A percentile compares a stretch with the other conserved stretches of the same genome.
Conservation (phyloP, 805 yeast species). For the Yarrowia porcina region DNA sequence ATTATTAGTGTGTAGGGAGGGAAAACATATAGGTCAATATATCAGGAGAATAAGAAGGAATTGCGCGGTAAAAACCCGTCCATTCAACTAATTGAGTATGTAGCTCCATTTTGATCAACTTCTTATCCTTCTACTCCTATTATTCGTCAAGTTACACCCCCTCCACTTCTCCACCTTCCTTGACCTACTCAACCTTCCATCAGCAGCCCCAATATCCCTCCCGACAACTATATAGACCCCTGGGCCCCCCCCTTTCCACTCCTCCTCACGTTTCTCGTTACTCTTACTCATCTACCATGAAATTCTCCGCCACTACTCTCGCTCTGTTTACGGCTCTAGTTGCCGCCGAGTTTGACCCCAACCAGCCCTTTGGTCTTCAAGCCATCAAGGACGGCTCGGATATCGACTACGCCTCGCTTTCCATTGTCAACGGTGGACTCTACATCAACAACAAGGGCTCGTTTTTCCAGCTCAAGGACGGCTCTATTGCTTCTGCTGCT, state of each 20-base stretch:
- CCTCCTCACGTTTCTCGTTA: background rate
- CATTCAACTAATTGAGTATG: background rate
- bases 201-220: too few species aligned
- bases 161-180: background rate
- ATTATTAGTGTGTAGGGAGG: too few species aligned
- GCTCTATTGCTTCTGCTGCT: background rate
- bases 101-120: background rate
- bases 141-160: background rate
- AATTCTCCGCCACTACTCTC: background rate
- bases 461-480: constrained; percentile 11
- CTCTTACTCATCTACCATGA: background rate
- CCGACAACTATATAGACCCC: background rate
- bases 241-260: background rate
- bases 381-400: constrained; percentile 5
- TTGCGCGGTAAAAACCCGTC: background rate
- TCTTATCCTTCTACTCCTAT: background rate
- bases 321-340: constrained; percentile 1
- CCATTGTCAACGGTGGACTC: background rate
- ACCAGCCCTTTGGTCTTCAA: constrained; percentile 13
- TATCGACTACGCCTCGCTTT: background rate
- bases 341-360: background rate
- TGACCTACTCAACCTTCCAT: too few species aligned
- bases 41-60: background rate
- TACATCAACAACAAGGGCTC: constrained; percentile 10
- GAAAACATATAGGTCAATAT: too few species aligned